Conservation (phyloP, 1,284 basidiomycete species). For the Sanghuangporus sanghuang region DNA sequence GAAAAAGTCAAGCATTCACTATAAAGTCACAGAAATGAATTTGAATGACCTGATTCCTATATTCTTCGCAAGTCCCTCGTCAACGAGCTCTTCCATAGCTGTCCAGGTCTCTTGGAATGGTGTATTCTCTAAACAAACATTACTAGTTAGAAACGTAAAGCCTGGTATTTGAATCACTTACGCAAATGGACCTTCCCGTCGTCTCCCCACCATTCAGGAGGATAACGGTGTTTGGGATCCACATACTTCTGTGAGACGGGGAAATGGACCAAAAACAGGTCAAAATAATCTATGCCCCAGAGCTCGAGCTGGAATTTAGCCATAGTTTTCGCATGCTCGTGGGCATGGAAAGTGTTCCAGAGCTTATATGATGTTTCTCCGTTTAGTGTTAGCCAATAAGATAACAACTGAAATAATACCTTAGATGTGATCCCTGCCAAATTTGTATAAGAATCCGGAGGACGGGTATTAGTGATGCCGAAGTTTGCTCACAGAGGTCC, state of each 20-base stretch:
- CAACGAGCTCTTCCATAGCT: conserved; percentile 71
- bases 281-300: conserved; percentile 81
- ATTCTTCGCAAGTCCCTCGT: conserved; percentile 64
- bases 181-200: conserved; percentile 57
- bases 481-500: conserved; percentile 60
- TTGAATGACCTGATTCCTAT: conserved; percentile 58
- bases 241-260: conserved; percentile 74
- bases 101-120: conserved; percentile 73
- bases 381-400: too few relatives aligned
- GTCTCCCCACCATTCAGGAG: conserved; percentile 72
- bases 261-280: conserved; percentile 76
- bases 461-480: background rate
- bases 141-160: conserved; percentile 13
- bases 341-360: conserved; percentile 69
- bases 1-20: conserved; percentile 20
- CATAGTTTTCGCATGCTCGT: conserved; percentile 55
- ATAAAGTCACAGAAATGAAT: background rate
- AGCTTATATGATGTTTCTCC: conserved; percentile 34
- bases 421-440: conserved; percentile 18
- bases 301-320: conserved; percentile 59
- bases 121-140: conserved; percentile 42
- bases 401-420: background rate
- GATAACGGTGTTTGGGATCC: conserved; percentile 65
- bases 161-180: conserved; percentile 28
- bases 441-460: background rate